These are phyloP conservation scores for Coemansia sp. DNA, from an alignment of 192 early-diverging fungal genomes.

Conservation along the genomic window DNA sequence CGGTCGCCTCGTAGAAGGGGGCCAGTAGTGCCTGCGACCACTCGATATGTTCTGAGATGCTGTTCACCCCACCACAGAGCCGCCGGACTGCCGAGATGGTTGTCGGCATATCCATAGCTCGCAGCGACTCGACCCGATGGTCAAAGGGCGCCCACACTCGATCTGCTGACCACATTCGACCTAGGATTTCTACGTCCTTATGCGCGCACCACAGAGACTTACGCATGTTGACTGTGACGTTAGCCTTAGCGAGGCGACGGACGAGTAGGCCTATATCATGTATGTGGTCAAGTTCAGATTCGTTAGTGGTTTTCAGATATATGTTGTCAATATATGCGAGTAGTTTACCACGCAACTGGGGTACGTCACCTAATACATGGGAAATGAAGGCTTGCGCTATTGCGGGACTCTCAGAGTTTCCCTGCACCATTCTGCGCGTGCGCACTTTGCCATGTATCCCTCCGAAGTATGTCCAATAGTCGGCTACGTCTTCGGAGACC, in stretches of 20 bases:
- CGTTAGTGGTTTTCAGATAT: slow-evolving; percentile 17
- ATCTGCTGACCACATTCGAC: background rate
- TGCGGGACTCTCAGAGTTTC: slow-evolving; percentile 17
- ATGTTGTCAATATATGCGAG: slow-evolving; percentile 43
- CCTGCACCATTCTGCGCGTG: slow-evolving; percentile 20
- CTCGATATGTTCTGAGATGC: slow-evolving; percentile 13
- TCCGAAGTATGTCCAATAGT: slow-evolving; percentile 16
- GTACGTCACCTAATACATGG: slow-evolving; percentile 2
- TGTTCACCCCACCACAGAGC: slow-evolving; percentile 19
- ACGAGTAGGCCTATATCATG: slow-evolving; percentile 6
- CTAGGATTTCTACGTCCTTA: slow-evolving; percentile 4
- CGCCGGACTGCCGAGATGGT: slow-evolving; percentile 7
- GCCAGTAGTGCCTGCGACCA: slow-evolving; percentile 15
- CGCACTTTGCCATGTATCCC: background rate
- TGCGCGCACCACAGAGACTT: slow-evolving; percentile 10
- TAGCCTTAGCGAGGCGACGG: background rate
- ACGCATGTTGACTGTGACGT: slow-evolving; percentile 15
- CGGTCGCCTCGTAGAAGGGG: slow-evolving; percentile 21
- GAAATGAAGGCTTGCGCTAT: slow-evolving; percentile 18
- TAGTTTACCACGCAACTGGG: slow-evolving; percentile 2
- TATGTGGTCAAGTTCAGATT: slow-evolving; percentile 6
- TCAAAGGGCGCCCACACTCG: slow-evolving; percentile 12
- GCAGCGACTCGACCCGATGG: slow-evolving; percentile 18
- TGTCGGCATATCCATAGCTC: slow-evolving; percentile 6
- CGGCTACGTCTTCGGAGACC: background rate